These are phyloP conservation scores for Musa itinerans DNA, from an alignment of 176 grass and related monocot genomes.

Conservation along the genomic window DNA sequence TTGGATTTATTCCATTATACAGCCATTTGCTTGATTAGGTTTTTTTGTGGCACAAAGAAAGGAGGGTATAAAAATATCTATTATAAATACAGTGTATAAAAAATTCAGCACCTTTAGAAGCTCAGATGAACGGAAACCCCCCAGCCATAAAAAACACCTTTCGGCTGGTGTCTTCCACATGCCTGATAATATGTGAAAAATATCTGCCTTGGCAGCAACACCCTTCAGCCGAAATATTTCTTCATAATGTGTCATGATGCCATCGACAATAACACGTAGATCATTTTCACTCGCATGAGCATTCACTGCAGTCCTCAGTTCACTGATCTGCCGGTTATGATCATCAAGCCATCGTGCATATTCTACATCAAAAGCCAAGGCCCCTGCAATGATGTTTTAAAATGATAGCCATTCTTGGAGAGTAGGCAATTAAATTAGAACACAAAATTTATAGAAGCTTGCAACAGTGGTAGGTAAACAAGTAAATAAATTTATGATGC, in stretches of 20 bases:
- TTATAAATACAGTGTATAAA: too few species aligned
- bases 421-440: background rate
- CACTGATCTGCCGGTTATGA: slow-evolving; percentile 62
- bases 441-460: slow-evolving; percentile 13
- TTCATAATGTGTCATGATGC: slow-evolving; percentile 60
- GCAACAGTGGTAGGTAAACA: background rate
- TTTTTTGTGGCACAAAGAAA: background rate
- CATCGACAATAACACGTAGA: slow-evolving; percentile 50
- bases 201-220: slow-evolving; percentile 70
- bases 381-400: slow-evolving; percentile 34
- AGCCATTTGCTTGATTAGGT: too few species aligned
- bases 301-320: slow-evolving; percentile 58
- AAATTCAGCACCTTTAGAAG: slow-evolving; percentile 31
- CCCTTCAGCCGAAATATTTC: slow-evolving; percentile 88
- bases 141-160: slow-evolving; percentile 93
- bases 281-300: slow-evolving; percentile 54
- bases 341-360: slow-evolving; percentile 83
- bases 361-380: slow-evolving; percentile 81
- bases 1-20: too few species aligned
- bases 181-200: slow-evolving; percentile 86
- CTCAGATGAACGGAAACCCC: slow-evolving; percentile 88
- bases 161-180: slow-evolving; percentile 99
- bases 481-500: too few species aligned
- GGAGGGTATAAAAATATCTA: background rate
- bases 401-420: background rate